Evolutionary conservation across 345 rosid genomes (phyloP), one percentile per base, ranked within the genome.

Genomic region (Populus ilicifolia): DNA sequence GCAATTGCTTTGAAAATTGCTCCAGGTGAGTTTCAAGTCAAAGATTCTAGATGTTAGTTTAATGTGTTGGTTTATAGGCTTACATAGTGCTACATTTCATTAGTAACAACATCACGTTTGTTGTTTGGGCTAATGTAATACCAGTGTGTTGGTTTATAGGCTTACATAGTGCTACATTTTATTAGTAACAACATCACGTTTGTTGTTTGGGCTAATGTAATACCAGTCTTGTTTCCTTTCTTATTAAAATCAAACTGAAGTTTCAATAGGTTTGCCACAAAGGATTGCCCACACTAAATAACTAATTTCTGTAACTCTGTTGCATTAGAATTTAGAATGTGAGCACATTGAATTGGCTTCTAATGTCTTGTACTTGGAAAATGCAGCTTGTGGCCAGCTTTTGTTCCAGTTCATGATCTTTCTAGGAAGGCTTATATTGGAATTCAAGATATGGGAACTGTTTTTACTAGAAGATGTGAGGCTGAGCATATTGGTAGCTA

Each of bases 351-450:
- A 66, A 48, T 33, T 54, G 66, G 44, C 27, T 35, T 68, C 41
- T 54, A 65, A 66, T 71, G 33, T 39, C 14, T 70, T 80, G 66
- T 21, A 27, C 12, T 70, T 23, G 76, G 79, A 73, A 41, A 68
- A 27, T 87, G 83, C 88, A 94, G 99, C 87, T 85, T 89, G 84
- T 94, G 95, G 97, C 95, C 99, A 68, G 97, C 91, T 75, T 94
- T 96, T 90, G 98, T 96, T 75, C 97, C 99, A 25, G 98, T 96
- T 79, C 98, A 92, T 63, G 97, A 89, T 85, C 97, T 97, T 82
- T 92, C 99, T 33, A 87, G 98, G 62, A 81, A 90, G 80, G 93
- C 99, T 72, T 91, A 86, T 85, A 91, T 92, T 78, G 98, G 98
- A 69, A 96, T 96, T 85, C 98, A 96, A 80, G 90, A 87, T 70